These are phyloP conservation scores for Teratosphaeria viscida DNA, from an alignment of 2,329 filamentous ascomycete species.

Conservation along the genomic window DNA sequence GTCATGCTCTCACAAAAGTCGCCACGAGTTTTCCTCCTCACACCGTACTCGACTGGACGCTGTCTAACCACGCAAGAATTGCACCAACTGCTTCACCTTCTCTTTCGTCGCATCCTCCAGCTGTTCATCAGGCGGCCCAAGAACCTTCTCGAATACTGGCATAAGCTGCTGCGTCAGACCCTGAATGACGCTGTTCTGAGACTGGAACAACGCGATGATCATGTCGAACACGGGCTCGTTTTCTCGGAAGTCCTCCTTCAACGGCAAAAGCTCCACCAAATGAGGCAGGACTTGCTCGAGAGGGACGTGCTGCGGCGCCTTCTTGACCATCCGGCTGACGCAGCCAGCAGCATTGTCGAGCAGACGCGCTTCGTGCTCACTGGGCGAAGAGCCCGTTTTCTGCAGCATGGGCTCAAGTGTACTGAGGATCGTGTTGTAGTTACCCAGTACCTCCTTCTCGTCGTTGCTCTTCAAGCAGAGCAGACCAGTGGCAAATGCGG, in stretches of 20 bases:
- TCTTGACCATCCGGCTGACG: slow-evolving; percentile 81
- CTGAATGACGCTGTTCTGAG: slow-evolving; percentile 58
- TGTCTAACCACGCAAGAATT: slow-evolving; percentile 21
- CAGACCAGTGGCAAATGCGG: slow-evolving; percentile 81
- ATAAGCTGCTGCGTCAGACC: slow-evolving; percentile 60
- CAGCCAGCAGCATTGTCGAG: slow-evolving; percentile 92
- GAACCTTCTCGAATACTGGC: slow-evolving; percentile 61
- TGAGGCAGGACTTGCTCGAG: slow-evolving; percentile 72
- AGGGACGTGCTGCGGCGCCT: slow-evolving; percentile 73
- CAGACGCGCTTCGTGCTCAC: slow-evolving; percentile 58
- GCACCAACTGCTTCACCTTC: slow-evolving; percentile 55
- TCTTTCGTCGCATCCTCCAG: slow-evolving; percentile 60
- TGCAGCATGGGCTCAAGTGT: slow-evolving; percentile 78
- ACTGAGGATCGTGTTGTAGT: slow-evolving; percentile 65
- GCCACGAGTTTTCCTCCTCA: neutral
- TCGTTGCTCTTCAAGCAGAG: slow-evolving; percentile 74
- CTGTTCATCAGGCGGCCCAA: slow-evolving; percentile 63
- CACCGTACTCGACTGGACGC: neutral
- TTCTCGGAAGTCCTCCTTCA: slow-evolving; percentile 92
- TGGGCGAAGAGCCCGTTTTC: neutral
- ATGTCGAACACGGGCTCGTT: slow-evolving; percentile 89
- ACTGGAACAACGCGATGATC: slow-evolving; percentile 74
- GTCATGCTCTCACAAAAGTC: neutral
- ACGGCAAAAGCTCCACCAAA: slow-evolving; percentile 66
- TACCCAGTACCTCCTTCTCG: slow-evolving; percentile 59